Conservation (phyloP, 495 filamentous ascomycete species). For the Lasiosphaeria miniovina region DNA sequence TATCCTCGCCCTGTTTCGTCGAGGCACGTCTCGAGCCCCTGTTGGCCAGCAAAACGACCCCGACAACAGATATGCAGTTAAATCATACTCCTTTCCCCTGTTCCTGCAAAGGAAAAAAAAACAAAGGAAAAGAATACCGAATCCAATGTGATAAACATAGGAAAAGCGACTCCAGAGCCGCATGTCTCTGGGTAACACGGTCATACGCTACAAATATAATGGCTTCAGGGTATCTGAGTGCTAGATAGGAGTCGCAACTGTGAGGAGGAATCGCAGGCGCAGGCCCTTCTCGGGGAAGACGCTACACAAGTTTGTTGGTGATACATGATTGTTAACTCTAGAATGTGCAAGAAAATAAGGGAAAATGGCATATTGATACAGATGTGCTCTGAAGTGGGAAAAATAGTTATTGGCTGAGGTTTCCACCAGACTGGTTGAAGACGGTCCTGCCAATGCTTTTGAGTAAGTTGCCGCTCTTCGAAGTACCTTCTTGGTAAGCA, state of each 20-base stretch:
- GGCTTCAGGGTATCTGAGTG: too few relatives aligned
- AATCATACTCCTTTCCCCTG: too few relatives aligned
- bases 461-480: conserved; percentile 45
- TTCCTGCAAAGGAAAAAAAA: too few relatives aligned
- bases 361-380: not conserved
- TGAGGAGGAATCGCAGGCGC: too few relatives aligned
- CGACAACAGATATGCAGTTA: too few relatives aligned
- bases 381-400: not conserved
- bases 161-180: too few relatives aligned
- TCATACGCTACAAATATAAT: too few relatives aligned
- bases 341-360: conserved; percentile 12
- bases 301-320: not conserved
- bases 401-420: conserved; percentile 28
- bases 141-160: too few relatives aligned
- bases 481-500: conserved; percentile 35
- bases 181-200: too few relatives aligned
- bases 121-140: too few relatives aligned
- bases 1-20: conserved; percentile 18
- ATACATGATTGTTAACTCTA: conserved; percentile 5
- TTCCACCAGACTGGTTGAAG: conserved; percentile 41
- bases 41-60: too few relatives aligned
- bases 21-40: conserved; percentile 5
- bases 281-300: not conserved
- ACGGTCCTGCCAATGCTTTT: conserved; percentile 47
- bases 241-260: too few relatives aligned